Base-by-base conservation (phyloP, 768 basidiomycete species). In the Pleurotus giganteus region DNA sequence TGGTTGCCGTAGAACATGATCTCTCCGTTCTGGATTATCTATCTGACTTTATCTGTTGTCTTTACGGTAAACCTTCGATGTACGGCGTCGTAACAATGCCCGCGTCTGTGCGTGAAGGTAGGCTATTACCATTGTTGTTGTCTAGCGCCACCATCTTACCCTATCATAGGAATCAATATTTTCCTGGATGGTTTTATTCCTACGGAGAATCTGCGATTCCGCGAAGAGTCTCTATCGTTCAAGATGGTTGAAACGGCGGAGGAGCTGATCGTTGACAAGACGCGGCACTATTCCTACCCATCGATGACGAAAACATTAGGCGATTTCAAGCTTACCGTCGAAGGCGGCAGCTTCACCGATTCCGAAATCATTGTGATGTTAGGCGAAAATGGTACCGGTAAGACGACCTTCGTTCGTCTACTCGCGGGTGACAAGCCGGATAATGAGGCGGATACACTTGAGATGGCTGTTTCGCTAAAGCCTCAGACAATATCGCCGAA, bases 61-160 rank as follows among this genome's bases (percentile, higher is more conserved):
- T 99, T 31, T 99, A 99, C 72, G 97, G 97, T 62, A 96, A 94
- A 71, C 93, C 94, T 2, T 92, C 91, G 2, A 91, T 94, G 84
- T 98, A 97, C 64, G 94, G 97, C 67, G 97, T 99, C 28, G 97
- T 98, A 11, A 99, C 97, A 4, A 95, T 98, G 94, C 97, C 97
- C 32, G 94, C 86, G 67, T 97, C 95, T 26, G 95, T 98, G 56
- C 86, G 97, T 57, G 97, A 99, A 89, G 94, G 93, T 91, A 56
- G 17, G 76, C 62, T 17, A 47, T 51, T 11, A 7, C 31, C 32
- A 15, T 2, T 21, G 17, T 54, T 42, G 23, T 54, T 27, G 47
- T 49, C 13, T 50, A 17, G 11, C 11, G 17, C 12, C 15, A 6
- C n/a, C 12, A 23, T 2, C 23, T 51, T 9, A 51, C 34, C 11